A percentile compares a stretch with the other conserved stretches of the same genome.
Evolutionary conservation across 2,329 filamentous ascomycete genomes (phyloP).

Genomic region (Chrysosphaeria jannelii): DNA sequence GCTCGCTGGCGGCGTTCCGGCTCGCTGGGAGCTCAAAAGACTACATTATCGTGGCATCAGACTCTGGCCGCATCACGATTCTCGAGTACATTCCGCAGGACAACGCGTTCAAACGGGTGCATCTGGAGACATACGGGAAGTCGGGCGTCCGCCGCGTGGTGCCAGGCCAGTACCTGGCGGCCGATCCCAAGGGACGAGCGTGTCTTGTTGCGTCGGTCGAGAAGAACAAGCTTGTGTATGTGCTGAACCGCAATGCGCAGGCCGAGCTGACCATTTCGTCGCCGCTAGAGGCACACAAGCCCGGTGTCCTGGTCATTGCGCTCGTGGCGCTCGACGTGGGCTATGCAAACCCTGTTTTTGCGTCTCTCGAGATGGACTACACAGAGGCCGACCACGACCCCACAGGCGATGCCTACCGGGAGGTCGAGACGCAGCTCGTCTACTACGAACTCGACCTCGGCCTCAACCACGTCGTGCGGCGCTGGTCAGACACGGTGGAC

Average conservation of each 20-base stretch:
- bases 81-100: constrained; percentile 69
- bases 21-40: constrained; percentile 93
- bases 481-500: constrained; percentile 86
- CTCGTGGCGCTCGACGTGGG: constrained; percentile 77
- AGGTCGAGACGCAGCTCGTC: constrained; percentile 69
- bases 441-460: constrained; percentile 96
- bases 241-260: constrained; percentile 82
- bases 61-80: constrained; percentile 84
- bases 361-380: constrained; percentile 80
- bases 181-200: constrained; percentile 83
- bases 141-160: constrained; percentile 81
- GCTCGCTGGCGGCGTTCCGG: constrained; percentile 64
- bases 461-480: constrained; percentile 85
- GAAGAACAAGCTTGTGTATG: constrained; percentile 99
- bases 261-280: constrained; percentile 92
- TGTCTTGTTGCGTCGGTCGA: constrained; percentile 83
- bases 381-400: constrained; percentile 74
- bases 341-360: constrained; percentile 92
- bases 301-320: constrained; percentile 67
- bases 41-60: constrained; percentile 81
- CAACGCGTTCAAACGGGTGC: constrained; percentile 67
- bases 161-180: constrained; percentile 83
- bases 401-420: constrained; percentile 49
- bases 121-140: constrained; percentile 94
- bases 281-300: constrained; percentile 81